These are phyloP conservation scores for Zygoascus biomembranicola DNA, from an alignment of 805 yeast genomes.

Conservation along the genomic window DNA sequence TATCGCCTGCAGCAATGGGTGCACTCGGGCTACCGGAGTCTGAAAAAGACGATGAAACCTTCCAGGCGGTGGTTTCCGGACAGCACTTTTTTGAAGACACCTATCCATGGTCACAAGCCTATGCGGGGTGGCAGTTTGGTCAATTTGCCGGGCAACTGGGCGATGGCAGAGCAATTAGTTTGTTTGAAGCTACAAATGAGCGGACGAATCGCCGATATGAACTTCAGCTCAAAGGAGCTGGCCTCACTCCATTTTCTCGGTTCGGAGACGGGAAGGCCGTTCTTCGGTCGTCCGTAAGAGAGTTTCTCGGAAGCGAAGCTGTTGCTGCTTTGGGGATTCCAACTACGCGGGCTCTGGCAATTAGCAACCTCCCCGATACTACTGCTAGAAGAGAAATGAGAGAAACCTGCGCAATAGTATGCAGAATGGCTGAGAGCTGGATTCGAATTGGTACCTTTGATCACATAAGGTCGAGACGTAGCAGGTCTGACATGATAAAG, in stretches of 20 bases:
- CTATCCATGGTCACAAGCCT: slow-evolving; percentile 85
- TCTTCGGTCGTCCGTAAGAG: slow-evolving; percentile 77
- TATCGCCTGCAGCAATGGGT: slow-evolving; percentile 50
- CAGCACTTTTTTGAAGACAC: slow-evolving; percentile 34
- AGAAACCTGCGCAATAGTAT: slow-evolving; percentile 78
- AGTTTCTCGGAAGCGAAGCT: slow-evolving; percentile 77
- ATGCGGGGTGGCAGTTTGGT: slow-evolving; percentile 97
- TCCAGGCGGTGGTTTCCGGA: slow-evolving; percentile 56
- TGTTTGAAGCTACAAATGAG: slow-evolving; percentile 58
- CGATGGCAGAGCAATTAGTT: slow-evolving; percentile 82
- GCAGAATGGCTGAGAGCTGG: slow-evolving; percentile 83
- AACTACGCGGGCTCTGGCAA: slow-evolving; percentile 70
- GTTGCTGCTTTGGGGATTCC: slow-evolving; percentile 78
- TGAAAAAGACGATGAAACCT: slow-evolving; percentile 37
- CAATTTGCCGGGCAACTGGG: slow-evolving; percentile 95
- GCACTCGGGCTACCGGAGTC: slow-evolving; percentile 48
- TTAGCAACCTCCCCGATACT: slow-evolving; percentile 66
- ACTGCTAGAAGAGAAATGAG: slow-evolving; percentile 56
- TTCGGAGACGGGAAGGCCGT: slow-evolving; percentile 98
- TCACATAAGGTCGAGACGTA: slow-evolving; percentile 64
- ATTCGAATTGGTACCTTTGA: slow-evolving; percentile 85
- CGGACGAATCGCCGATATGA: slow-evolving; percentile 41
- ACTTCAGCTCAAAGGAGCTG: slow-evolving; percentile 86
- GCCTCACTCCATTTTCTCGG: slow-evolving; percentile 83
- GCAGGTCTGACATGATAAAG: slow-evolving; percentile 49